Evolutionary conservation across 768 basidiomycete species (phyloP).

Genomic region (Rhodotorula babjevae): DNA sequence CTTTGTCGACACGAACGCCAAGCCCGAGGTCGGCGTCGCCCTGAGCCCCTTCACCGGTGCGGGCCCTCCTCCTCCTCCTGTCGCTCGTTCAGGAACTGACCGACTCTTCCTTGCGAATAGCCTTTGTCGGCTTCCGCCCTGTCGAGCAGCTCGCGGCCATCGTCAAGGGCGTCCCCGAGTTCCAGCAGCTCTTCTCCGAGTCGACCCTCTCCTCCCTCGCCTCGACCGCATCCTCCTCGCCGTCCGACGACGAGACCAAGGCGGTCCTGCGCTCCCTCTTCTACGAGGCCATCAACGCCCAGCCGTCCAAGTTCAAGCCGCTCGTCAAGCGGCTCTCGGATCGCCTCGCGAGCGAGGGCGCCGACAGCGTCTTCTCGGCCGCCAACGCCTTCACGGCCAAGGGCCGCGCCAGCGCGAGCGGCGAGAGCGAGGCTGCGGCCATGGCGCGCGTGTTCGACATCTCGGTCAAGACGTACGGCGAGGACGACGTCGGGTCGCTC

Average conservation of each 20-base stretch:
- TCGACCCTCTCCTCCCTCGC: conserved; percentile 1
- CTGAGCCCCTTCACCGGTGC: conserved; percentile 26
- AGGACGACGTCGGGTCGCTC: conserved; percentile 32
- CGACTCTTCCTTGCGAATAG: conserved; percentile 5
- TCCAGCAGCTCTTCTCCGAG: conserved; percentile 11
- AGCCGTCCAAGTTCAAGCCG: conserved; percentile 15
- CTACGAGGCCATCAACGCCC: conserved; percentile 23
- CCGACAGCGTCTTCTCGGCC: conserved; percentile 24
- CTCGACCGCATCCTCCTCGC: neutral
- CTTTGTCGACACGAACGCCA: conserved; percentile 39
- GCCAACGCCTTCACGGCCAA: conserved; percentile 13
- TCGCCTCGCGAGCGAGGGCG: conserved; percentile 20
- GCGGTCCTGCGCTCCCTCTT: conserved; percentile 33
- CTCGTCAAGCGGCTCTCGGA: conserved; percentile 3
- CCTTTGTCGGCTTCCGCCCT: conserved; percentile 41
- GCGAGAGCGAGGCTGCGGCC: conserved; percentile 28
- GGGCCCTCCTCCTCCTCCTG: neutral
- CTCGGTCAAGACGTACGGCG: conserved; percentile 30
- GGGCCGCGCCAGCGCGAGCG: conserved; percentile 23
- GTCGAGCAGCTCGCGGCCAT: conserved; percentile 20
- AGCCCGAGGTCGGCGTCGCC: conserved; percentile 38
- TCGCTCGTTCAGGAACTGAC: neutral
- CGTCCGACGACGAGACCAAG: conserved; percentile 9
- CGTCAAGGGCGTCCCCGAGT: conserved; percentile 16
- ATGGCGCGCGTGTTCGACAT: conserved; percentile 29